Conservation (phyloP, 306 rosid genomes). For the Inga laurina region DNA sequence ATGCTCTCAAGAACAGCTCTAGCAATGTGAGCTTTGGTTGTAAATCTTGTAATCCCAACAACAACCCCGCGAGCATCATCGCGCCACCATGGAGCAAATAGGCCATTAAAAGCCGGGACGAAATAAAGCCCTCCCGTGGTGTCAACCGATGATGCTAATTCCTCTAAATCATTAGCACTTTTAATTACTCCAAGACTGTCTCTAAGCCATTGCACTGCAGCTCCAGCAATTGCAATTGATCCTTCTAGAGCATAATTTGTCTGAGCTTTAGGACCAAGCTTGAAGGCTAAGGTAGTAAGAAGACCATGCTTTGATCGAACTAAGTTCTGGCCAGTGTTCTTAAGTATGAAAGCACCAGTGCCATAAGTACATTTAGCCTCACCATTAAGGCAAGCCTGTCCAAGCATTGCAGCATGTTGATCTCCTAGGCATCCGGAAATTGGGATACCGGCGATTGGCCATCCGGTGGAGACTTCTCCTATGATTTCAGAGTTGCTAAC, state of each 20-base stretch:
- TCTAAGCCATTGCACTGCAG: slow-evolving; percentile 98
- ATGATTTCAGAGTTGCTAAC: slow-evolving; percentile 78
- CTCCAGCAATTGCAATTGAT: slow-evolving; percentile 96
- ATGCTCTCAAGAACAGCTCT: slow-evolving; percentile 94
- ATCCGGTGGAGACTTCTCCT: slow-evolving; percentile 60
- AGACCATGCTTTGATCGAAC: slow-evolving; percentile 74
- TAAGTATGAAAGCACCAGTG: slow-evolving; percentile 87
- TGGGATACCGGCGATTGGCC: slow-evolving; percentile 81
- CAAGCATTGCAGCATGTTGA: slow-evolving; percentile 93
- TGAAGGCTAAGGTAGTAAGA: slow-evolving; percentile 76
- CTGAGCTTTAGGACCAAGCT: slow-evolving; percentile 68
- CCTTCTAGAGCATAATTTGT: slow-evolving; percentile 90
- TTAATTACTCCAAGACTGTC: slow-evolving; percentile 74
- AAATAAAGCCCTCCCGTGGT: slow-evolving; percentile 80
- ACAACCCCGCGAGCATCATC: slow-evolving; percentile 95
- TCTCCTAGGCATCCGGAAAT: slow-evolving; percentile 91
- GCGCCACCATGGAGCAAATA: slow-evolving; percentile 98
- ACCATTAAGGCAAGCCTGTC: slow-evolving; percentile 78
- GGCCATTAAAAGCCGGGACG: slow-evolving; percentile 91
- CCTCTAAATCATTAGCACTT: slow-evolving; percentile 72
- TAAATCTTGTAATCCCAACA: slow-evolving; percentile 79
- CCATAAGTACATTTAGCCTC: slow-evolving; percentile 96
- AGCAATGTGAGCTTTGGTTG: slow-evolving; percentile 84
- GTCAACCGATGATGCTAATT: slow-evolving; percentile 62
- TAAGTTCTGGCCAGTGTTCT: slow-evolving; percentile 73